Evolutionary conservation across 106 monocot species (phyloP).

Genomic region (Allium sativum): DNA sequence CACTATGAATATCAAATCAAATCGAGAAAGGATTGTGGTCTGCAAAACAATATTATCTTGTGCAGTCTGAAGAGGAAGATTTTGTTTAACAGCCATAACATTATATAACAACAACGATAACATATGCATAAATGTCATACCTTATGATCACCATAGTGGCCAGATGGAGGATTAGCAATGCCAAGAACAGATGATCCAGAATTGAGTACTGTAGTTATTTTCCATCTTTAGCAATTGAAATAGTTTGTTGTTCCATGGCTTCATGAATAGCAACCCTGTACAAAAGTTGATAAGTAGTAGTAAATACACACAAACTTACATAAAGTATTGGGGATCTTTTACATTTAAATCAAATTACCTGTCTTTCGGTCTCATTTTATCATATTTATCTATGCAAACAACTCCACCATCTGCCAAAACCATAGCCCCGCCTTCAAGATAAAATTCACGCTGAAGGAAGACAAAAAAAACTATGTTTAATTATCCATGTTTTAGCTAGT

Average conservation of each 20-base stretch:
- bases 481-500: not conserved
- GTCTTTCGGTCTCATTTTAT: slow-evolving; percentile 99
- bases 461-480: not conserved
- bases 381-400: slow-evolving; percentile 97
- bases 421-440: slow-evolving; percentile 99
- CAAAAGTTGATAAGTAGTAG: slow-evolving; percentile 5
- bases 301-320: not conserved
- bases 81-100: slow-evolving; percentile 1
- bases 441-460: slow-evolving; percentile 96
- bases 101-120: not conserved
- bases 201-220: slow-evolving; percentile 94
- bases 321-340: too few species aligned
- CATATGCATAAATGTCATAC: too few species aligned
- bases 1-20: slow-evolving; percentile 97
- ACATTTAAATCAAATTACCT: too few species aligned
- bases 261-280: slow-evolving; percentile 96
- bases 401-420: slow-evolving; percentile 98
- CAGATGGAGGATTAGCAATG: slow-evolving; percentile 94
- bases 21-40: slow-evolving; percentile 95
- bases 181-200: slow-evolving; percentile 96
- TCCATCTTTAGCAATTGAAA: slow-evolving; percentile 97
- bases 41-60: slow-evolving; percentile 98
- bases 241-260: slow-evolving; percentile 99
- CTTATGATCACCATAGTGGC: slow-evolving; percentile 97
- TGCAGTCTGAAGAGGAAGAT: slow-evolving; percentile 52